A percentile compares a stretch with the other conserved stretches of the same genome.
Evolutionary conservation across 2,329 filamentous ascomycete species (phyloP).

Genomic region (Apiospora koreana): DNA sequence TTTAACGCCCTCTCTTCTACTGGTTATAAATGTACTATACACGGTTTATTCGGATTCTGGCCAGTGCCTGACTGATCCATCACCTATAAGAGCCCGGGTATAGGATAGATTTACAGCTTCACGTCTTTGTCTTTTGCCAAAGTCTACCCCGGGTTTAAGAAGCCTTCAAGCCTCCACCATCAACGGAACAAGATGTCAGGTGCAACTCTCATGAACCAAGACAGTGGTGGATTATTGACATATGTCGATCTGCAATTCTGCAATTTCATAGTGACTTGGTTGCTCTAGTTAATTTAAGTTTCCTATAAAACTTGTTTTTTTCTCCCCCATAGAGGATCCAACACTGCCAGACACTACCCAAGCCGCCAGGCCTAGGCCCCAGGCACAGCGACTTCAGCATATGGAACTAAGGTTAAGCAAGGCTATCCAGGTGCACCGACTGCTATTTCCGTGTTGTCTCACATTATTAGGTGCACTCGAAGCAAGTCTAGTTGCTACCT

Average conservation of each 20-base stretch:
- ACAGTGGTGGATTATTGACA: not conserved
- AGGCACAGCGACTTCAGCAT: not conserved
- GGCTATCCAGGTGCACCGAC: not conserved
- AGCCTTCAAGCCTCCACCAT: not conserved
- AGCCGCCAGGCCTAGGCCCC: not conserved
- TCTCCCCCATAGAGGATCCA: not conserved
- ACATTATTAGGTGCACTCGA: not conserved
- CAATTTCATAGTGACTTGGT: not conserved
- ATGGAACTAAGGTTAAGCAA: not conserved
- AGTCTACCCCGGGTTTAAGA: not conserved
- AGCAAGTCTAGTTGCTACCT: no score
- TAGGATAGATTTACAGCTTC: not conserved
- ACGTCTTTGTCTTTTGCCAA: not conserved
- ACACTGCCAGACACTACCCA: not conserved
- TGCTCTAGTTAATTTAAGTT: not conserved
- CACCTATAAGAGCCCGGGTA: not conserved
- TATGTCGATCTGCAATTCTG: not conserved
- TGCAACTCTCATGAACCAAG: not conserved
- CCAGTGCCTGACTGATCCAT: not conserved
- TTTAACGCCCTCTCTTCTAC: no score
- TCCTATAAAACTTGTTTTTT: not conserved
- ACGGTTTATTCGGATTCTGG: no score
- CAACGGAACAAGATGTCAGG: not conserved
- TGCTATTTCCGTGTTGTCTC: not conserved
- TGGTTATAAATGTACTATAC: no score